Base-by-base conservation (phyloP, 768 basidiomycete genomes). In the Lactarius quietus region DNA sequence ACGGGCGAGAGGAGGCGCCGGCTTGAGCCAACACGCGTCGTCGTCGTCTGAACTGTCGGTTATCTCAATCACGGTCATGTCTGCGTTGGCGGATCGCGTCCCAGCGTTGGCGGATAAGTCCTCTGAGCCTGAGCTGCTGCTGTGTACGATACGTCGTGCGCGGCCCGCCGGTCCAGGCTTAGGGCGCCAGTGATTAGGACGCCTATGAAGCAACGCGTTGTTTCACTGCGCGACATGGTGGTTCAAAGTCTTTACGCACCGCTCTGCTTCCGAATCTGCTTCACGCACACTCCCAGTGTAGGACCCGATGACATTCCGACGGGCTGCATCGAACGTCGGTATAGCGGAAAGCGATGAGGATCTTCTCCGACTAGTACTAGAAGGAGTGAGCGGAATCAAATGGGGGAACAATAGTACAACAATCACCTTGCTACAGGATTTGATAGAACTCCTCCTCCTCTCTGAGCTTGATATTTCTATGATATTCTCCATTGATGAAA, bases 391-490 rank as follows among this genome's bases (percentile, higher is more conserved):
- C 53, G 17, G 20, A 20, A 54, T 29, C 53, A 20, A 54, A 10
- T 33, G 20, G 31, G 20, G 3, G 53, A 31, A 14, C 14, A 51
- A 26, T 7, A 33, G 31, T 5, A 29, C 6, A 18, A 3, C 12
- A 52, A 18, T 57, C 56, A 66, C 65, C 65, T 62, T 18, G 56
- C 17, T 8, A 36, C 20, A 26, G 33, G 26, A 1, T 43, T 43
- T 31, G 33, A 23, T 23, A 23, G 14, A 56, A 31, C 20, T 17
- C 41, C 65, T 35, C 57, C 61, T 35, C 9, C 23, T n/a, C 6
- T 66, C 65, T 20, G 65, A 66, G 51, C 51, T 26, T 6, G 57
- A 62, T 12, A 66, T 62, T 33, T 66, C 65, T 43, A 64, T 64
- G 5, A 64, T 35, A 8, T 55, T 31, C 29, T 29, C 4, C 54